A percentile compares a stretch with the other conserved stretches of the same genome.
These are phyloP conservation scores for Naganishia albida DNA, from an alignment of 1,284 basidiomycete genomes.

Conservation along the genomic window DNA sequence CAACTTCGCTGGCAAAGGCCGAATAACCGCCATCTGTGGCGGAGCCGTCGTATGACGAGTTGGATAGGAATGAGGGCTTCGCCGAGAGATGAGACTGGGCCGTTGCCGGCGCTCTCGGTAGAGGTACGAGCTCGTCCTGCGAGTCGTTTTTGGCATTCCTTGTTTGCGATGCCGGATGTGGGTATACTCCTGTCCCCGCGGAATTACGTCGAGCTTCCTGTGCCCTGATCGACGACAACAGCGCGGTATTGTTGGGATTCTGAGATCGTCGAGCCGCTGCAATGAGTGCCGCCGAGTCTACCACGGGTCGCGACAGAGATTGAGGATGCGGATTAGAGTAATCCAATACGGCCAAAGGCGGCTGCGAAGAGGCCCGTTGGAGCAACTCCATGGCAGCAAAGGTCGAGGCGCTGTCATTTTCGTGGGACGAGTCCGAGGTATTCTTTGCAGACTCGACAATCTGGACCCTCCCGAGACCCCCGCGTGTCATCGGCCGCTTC, in stretches of 20 bases:
- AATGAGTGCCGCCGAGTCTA: conserved; percentile 9
- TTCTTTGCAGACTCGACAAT: conserved; percentile 16
- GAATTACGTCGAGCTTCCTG: conserved; percentile 23
- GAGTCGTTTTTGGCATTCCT: not conserved
- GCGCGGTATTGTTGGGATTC: conserved; percentile 24
- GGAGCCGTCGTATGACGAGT: conserved; percentile 16
- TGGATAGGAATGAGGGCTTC: conserved; percentile 28
- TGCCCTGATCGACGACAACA: conserved; percentile 15
- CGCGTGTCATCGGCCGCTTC: conserved; percentile 8
- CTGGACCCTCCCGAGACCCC: conserved; percentile 6
- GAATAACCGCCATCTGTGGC: conserved; percentile 22
- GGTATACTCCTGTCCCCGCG: not conserved
- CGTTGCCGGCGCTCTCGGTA: conserved; percentile 1
- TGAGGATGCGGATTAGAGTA: conserved; percentile 22
- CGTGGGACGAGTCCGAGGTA: conserved; percentile 3
- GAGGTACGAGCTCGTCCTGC: not conserved
- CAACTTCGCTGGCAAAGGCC: conserved; percentile 15
- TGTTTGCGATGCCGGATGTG: not conserved
- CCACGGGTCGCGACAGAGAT: not conserved
- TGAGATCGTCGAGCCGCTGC: conserved; percentile 19
- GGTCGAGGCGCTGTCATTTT: conserved; percentile 7
- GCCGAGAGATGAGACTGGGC: conserved; percentile 4
- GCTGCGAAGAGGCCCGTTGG: not conserved
- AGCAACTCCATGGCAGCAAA: conserved; percentile 23
- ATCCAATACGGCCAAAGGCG: conserved; percentile 8